Base-by-base conservation (phyloP, 2,329 filamentous ascomycete species). In the Canariomyces notabilis region DNA sequence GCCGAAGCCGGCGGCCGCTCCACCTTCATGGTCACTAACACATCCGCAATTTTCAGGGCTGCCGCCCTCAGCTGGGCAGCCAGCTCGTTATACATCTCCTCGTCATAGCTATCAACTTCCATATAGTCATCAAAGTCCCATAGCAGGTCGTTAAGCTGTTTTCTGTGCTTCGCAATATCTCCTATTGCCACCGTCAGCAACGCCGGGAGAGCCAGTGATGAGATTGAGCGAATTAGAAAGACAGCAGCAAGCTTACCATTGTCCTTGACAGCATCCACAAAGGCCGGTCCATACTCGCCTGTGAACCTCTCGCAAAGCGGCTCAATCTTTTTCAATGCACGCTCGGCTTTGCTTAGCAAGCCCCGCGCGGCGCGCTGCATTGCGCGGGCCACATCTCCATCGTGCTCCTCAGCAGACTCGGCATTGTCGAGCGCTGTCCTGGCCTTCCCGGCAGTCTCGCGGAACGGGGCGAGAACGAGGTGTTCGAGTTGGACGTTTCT, bases 41-140 rank as follows among this genome's bases (percentile, higher is more conserved):
- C 70, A 41, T 78, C 72, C 38, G 69, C 63, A 11, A 78, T 71
- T 41, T 65, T 67, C 1, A 73, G 69, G 1, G 75, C 75, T 1
- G 71, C 68, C 41, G 70, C 70, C 44, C 74, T 68, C 14, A 73
- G 74, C 5, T 70, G 56, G 31, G 67, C 67, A 55, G 74, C 72
- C 4, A 79, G 63, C 52, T 74, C 68, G 15, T 65, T 59, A 44
- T 73, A 80, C 50, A 73, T 75, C 15, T 65, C 66, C 20, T 64
- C 59, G n/a, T 79, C 73, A 50, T 79, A 80, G 19, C 66, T 66
- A 26, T 75, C 70, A 12, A 63, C 54, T 40, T 76, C 72, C 50
- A 73, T 61, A 52, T 67, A 77, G 43, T 80, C 76, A 45, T 80
- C 77, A 53, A 80, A 79, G 42, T 75, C 76, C 69, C 75, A 80